Evolutionary conservation across 768 basidiomycete species (phyloP), one percentile per base, ranked within the genome.

Genomic region (Phlebiopsis gigantea): DNA sequence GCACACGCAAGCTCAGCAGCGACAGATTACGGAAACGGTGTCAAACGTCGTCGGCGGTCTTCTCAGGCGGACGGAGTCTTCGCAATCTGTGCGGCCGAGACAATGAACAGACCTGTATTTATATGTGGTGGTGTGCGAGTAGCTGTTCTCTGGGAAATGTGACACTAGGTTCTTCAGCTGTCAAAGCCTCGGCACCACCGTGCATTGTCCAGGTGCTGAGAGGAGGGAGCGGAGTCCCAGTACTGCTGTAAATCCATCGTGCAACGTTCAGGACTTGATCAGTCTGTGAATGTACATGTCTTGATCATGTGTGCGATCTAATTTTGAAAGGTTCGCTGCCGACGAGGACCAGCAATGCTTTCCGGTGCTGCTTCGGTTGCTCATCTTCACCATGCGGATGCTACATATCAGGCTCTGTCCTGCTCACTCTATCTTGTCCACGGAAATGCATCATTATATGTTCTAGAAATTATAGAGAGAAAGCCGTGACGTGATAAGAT

Each of bases 21-120:
- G 87, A 42, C 88, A 87, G 68, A 81, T 92, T 25, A 84, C 85
- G 8, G 88, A 91, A 51, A 78, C 91, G 3, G 84, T 93, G 25
- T 82, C 88, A 7, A 89, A 83, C 61, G 91, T 91, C 14, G 85
- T 93, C 5, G 90, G 90, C 14, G 90, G 90, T 0, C 71, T 93
- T 28, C 76, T 87, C 57, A 78, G 89, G 44, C 76, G 76, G 24
- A 64, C 65, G 7, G 64, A 65, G 26, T 68, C 67, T 22, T 65
- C 67, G 15, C 67, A 66, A 46, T 66, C 65, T 3, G 24, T 63
- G 45, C 58, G 64, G 24, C 64, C 66, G 57, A 61, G 66, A 21
- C 60, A 60, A 51, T 63, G 52, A 56, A 34, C 42, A 41, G 50
- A 19, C 31, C 25, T 12, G 19, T n/a, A 25, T 17, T 15, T 8